phyloP scores from a whole-genome alignment of 306 rosid genomes.

The Cucurbita pepo region DNA sequence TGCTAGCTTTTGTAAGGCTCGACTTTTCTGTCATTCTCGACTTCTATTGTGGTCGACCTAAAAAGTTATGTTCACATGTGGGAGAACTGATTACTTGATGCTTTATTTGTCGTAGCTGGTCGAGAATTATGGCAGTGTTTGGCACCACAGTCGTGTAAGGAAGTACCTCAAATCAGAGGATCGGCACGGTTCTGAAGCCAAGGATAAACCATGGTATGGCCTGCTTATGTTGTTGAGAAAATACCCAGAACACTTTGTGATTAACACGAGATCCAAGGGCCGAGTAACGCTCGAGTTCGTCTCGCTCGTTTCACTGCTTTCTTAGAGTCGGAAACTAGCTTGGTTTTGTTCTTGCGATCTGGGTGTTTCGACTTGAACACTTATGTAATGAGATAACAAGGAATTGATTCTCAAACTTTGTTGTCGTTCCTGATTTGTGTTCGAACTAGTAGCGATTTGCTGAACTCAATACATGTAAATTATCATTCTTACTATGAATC shows the following conservation, averaged over 20 bases:
- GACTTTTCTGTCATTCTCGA: neutral
- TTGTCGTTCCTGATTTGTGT: neutral
- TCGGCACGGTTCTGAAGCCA: conserved; percentile 79
- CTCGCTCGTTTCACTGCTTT: conserved; percentile 83
- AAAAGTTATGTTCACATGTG: neutral
- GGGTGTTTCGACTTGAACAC: neutral
- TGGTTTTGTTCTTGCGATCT: neutral
- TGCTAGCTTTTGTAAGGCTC: neutral
- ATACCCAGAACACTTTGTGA: conserved; percentile 96
- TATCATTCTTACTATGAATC: neutral
- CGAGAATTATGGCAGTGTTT: conserved; percentile 56
- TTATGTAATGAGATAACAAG: neutral
- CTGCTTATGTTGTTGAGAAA: conserved; percentile 84
- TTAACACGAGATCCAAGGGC: conserved; percentile 92
- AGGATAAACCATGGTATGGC: conserved; percentile 96
- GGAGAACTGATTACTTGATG: neutral
- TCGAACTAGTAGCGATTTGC: neutral
- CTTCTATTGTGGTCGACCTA: neutral
- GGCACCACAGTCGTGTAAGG: conserved; percentile 85
- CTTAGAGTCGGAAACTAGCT: conserved; percentile 16
- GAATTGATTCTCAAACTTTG: neutral
- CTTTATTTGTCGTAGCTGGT: conserved; percentile 39
- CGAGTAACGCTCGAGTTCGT: conserved; percentile 72
- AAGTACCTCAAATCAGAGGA: conserved; percentile 82
- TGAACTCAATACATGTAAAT: neutral